Conservation (phyloP, 257 asterid species). For the Przewalskia tangutica region DNA sequence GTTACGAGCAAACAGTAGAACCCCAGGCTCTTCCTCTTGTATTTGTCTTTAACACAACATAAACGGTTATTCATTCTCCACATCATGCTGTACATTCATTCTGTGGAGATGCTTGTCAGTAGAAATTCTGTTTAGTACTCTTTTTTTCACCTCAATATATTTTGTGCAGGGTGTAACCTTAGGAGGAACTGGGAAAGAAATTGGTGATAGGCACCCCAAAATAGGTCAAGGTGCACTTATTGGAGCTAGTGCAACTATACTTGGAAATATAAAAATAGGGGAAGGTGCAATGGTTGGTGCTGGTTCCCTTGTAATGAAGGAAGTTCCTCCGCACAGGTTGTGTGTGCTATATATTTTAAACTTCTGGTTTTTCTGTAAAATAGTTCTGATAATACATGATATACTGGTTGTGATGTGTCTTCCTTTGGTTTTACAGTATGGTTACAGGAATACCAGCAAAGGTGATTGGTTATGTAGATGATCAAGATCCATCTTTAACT, state of each 20-base stretch:
- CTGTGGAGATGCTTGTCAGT: background rate
- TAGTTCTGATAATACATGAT: background rate
- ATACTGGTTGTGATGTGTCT: background rate
- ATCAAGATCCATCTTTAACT: constrained; percentile 37
- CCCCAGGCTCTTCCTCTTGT: background rate
- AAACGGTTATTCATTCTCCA: background rate
- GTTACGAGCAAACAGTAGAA: background rate
- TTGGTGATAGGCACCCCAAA: constrained; percentile 38
- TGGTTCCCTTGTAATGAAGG: constrained; percentile 33
- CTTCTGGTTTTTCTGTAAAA: background rate
- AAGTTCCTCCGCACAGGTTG: constrained; percentile 37
- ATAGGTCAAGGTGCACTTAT: constrained; percentile 39
- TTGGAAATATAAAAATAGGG: constrained; percentile 35
- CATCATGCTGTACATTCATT: background rate
- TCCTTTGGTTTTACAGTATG: constrained; percentile 23
- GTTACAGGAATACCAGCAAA: constrained; percentile 40
- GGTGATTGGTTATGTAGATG: constrained; percentile 36
- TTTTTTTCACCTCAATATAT: background rate
- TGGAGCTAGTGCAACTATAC: constrained; percentile 33
- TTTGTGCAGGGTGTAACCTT: constrained; percentile 30
- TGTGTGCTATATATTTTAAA: background rate
- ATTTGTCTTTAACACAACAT: background rate
- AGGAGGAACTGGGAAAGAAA: constrained; percentile 39
- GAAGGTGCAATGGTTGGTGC: constrained; percentile 45
- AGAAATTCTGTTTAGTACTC: background rate